Evolutionary conservation across 192 early-diverging fungal genomes (phyloP).

Genomic region (Backusella luteola): DNA sequence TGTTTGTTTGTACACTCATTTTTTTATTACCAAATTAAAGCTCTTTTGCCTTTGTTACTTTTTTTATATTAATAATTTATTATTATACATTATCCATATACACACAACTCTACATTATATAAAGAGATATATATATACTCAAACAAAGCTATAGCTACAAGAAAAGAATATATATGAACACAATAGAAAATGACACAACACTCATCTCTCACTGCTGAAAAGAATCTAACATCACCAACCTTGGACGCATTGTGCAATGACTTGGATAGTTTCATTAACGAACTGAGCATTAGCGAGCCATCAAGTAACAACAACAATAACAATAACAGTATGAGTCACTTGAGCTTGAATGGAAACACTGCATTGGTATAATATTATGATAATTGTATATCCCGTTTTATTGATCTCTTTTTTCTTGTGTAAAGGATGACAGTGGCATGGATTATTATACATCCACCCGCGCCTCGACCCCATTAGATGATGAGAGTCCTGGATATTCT

Average conservation of each 20-base stretch:
- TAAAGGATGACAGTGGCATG: not conserved
- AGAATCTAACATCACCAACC: constrained; percentile 1
- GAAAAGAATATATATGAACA: not conserved
- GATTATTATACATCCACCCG: constrained; percentile 11
- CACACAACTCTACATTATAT: not conserved
- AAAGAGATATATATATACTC: not conserved
- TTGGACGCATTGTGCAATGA: constrained; percentile 22
- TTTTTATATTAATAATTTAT: not conserved
- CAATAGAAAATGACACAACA: constrained; percentile 3
- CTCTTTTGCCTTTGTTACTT: not conserved
- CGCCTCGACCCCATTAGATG: not conserved
- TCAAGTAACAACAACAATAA: not conserved
- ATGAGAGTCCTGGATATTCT: constrained; percentile 16
- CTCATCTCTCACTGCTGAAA: constrained; percentile 1
- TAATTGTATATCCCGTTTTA: not conserved
- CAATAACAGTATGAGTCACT: not conserved
- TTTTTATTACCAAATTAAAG: not conserved
- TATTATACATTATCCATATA: not conserved
- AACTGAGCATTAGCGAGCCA: constrained; percentile 10
- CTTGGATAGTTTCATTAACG: constrained; percentile 26
- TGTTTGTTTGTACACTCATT: not conserved
- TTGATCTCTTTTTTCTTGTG: not conserved
- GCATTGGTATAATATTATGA: not conserved
- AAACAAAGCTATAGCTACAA: not conserved
- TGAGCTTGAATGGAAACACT: not conserved